These are phyloP conservation scores for Lophiostoma macrostomum DNA, from an alignment of 495 filamentous ascomycete genomes.

Conservation along the genomic window DNA sequence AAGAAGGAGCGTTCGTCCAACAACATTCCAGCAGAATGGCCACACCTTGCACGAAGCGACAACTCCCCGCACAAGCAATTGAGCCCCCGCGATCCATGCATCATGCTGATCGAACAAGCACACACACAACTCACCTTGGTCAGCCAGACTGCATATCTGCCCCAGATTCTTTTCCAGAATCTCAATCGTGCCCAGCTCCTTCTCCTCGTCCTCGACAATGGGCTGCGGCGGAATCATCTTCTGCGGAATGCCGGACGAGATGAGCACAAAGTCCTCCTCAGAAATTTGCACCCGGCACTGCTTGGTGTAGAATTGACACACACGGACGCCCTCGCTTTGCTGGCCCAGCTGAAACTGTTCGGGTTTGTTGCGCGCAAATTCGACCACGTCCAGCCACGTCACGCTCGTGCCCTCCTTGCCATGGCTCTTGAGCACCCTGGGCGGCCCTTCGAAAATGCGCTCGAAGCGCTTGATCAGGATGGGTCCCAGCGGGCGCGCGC, in stretches of 20 bases:
- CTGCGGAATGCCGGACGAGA: constrained; percentile 76
- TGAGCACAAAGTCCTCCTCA: constrained; percentile 81
- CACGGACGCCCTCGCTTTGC: constrained; percentile 60
- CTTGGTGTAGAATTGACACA: constrained; percentile 78
- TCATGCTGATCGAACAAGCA: too few species aligned
- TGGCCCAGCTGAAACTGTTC: constrained; percentile 74
- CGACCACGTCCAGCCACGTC: constrained; percentile 80
- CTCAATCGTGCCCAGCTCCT: constrained; percentile 77
- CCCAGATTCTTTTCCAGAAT: constrained; percentile 74
- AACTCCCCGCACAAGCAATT: too few species aligned
- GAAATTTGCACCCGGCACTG: constrained; percentile 79
- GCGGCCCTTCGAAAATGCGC: constrained; percentile 76
- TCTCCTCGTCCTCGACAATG: constrained; percentile 80
- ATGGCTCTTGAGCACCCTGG: constrained; percentile 63
- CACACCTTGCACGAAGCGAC: too few species aligned
- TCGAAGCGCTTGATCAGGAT: constrained; percentile 83
- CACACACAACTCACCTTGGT: constrained; percentile 46
- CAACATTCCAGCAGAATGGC: too few species aligned
- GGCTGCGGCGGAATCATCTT: constrained; percentile 80
- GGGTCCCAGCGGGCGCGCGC: constrained; percentile 76
- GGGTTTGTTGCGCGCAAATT: constrained; percentile 76
- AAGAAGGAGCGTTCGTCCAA: too few species aligned
- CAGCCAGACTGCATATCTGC: constrained; percentile 72
- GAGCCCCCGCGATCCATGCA: too few species aligned
- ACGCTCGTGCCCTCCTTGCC: constrained; percentile 61